Evolutionary conservation across 257 asterid species (phyloP).

Genomic region (Nicotiana benthamiana): DNA sequence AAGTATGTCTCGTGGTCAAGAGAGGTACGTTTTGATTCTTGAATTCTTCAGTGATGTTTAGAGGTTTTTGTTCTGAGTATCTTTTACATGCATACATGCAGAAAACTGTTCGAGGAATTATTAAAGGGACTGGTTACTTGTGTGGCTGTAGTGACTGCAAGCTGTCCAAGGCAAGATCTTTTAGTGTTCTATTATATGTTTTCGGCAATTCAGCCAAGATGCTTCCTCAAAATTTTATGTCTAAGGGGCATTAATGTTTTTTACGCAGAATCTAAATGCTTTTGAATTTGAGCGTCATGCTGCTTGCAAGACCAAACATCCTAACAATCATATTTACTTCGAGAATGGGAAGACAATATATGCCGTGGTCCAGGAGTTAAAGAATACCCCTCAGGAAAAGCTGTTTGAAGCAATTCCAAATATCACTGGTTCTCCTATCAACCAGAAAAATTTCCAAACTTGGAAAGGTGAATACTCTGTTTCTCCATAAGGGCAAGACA

Average conservation of each 20-base stretch:
- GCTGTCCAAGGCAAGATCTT: slow-evolving; percentile 41
- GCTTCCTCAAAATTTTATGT: background rate
- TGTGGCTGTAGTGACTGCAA: slow-evolving; percentile 73
- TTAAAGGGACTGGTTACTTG: slow-evolving; percentile 60
- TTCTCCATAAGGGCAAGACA: background rate
- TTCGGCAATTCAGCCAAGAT: background rate
- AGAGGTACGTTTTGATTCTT: slow-evolving; percentile 42
- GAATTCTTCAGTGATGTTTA: background rate
- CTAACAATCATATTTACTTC: slow-evolving; percentile 70
- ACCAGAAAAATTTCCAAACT: slow-evolving; percentile 42
- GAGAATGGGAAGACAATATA: slow-evolving; percentile 68
- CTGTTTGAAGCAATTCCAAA: slow-evolving; percentile 52
- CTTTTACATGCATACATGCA: slow-evolving; percentile 26
- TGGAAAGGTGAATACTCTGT: slow-evolving; percentile 60
- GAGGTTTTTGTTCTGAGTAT: background rate
- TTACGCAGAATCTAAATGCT: slow-evolving; percentile 49
- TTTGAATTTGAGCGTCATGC: slow-evolving; percentile 79
- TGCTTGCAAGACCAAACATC: slow-evolving; percentile 76
- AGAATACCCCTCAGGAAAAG: slow-evolving; percentile 47
- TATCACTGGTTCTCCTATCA: slow-evolving; percentile 48
- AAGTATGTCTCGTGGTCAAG: slow-evolving; percentile 85
- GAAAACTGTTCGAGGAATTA: slow-evolving; percentile 60
- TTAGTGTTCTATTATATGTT: background rate
- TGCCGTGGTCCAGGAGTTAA: slow-evolving; percentile 68
- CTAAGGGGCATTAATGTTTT: background rate